Conservation (phyloP, 345 rosid genomes). For the Hirschfeldia incana region DNA sequence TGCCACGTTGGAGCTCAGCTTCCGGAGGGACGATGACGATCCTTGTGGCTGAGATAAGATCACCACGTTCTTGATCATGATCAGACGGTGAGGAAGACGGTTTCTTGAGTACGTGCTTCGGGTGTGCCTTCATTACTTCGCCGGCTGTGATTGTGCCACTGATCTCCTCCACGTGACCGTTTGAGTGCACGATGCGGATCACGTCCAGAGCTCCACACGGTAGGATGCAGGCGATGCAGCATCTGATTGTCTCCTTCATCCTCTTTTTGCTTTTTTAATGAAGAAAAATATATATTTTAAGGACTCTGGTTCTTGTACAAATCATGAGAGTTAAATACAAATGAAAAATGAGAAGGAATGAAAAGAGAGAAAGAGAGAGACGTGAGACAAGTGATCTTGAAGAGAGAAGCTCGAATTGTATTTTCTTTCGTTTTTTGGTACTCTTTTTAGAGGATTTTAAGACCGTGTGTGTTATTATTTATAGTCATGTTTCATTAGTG, state of each 20-base stretch:
- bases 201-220: constrained; percentile 98
- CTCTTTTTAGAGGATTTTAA: constrained; percentile 1
- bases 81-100: constrained; percentile 59
- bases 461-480: constrained; percentile 31
- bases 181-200: constrained; percentile 84
- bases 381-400: constrained; percentile 24
- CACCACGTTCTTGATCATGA: constrained; percentile 48
- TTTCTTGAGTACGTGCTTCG: constrained; percentile 83
- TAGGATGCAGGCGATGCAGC: constrained; percentile 95
- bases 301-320: constrained; percentile 9
- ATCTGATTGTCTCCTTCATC: constrained; percentile 89
- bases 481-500: constrained; percentile 35
- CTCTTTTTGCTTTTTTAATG: constrained; percentile 1
- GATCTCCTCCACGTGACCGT: constrained; percentile 91
- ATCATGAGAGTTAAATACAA: constrained; percentile 26
- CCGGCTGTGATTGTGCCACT: constrained; percentile 76
- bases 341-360: background rate
- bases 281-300: background rate
- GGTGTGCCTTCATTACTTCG: constrained; percentile 81
- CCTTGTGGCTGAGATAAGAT: constrained; percentile 54
- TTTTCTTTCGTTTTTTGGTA: background rate
- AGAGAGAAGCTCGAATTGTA: constrained; percentile 27
- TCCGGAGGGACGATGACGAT: constrained; percentile 91
- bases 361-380: constrained; percentile 13
- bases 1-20: constrained; percentile 90